These are phyloP conservation scores for Phaeosphaeria sp. DNA, from an alignment of 2,329 filamentous ascomycete genomes.

Conservation along the genomic window DNA sequence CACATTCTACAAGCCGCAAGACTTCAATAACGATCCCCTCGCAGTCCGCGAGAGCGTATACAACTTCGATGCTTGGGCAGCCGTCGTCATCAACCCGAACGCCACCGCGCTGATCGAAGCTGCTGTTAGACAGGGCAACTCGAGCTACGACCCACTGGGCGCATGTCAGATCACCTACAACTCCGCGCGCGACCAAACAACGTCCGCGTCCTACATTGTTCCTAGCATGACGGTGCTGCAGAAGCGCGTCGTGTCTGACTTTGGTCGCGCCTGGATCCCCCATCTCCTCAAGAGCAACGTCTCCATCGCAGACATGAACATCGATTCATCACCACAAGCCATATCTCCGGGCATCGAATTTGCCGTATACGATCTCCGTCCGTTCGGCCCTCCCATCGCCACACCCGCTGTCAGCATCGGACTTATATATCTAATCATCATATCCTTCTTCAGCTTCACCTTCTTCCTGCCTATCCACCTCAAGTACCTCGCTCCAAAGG, in stretches of 20 bases:
- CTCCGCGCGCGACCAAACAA: constrained; percentile 64
- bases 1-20: constrained; percentile 52
- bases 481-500: constrained; percentile 61
- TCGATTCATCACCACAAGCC: constrained; percentile 58
- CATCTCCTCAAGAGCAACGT: constrained; percentile 23
- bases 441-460: constrained; percentile 69
- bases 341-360: constrained; percentile 64
- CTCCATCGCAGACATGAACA: constrained; percentile 43
- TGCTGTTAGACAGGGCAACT: constrained; percentile 61
- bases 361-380: constrained; percentile 63
- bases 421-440: constrained; percentile 70
- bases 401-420: constrained; percentile 67
- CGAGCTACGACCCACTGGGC: constrained; percentile 66
- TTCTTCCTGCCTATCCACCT: constrained; percentile 70
- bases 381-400: constrained; percentile 61
- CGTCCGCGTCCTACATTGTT: constrained; percentile 58
- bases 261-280: constrained; percentile 56
- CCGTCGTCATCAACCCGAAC: constrained; percentile 67
- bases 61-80: constrained; percentile 64
- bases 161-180: constrained; percentile 64
- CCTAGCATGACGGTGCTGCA: constrained; percentile 58
- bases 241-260: constrained; percentile 52
- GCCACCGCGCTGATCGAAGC: constrained; percentile 63
- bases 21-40: constrained; percentile 63
- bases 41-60: constrained; percentile 65